Percentiles rank a stretch among this genome's conserved stretches.
phyloP scores from a whole-genome alignment of 1,139 yeast species.

The Taphrina flavorubra region DNA sequence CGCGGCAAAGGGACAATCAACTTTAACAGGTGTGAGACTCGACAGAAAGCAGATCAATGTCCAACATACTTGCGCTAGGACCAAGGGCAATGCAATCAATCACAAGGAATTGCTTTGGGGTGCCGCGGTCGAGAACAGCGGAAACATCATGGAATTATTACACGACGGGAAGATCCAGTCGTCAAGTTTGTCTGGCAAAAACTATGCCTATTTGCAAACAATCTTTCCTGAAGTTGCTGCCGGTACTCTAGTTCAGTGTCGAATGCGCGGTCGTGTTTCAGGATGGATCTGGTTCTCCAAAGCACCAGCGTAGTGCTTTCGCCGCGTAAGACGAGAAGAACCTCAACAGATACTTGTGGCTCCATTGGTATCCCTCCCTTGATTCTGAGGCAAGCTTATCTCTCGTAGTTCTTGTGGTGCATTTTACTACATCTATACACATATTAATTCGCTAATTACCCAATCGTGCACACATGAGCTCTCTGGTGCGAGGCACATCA shows the following conservation, averaged over 20 bases:
- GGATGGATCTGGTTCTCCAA: not conserved
- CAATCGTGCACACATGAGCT: no score
- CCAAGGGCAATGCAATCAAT: not conserved
- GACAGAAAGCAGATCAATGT: not conserved
- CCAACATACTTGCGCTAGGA: slow-evolving; percentile 12
- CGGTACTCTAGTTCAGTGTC: slow-evolving; percentile 8
- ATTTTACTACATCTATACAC: no score
- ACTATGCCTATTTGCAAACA: slow-evolving; percentile 1
- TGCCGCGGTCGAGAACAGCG: not conserved
- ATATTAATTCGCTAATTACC: no score
- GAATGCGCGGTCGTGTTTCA: not conserved
- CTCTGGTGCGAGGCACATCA: no score
- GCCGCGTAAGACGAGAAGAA: no score
- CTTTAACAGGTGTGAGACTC: not conserved
- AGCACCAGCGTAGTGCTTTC: slow-evolving; percentile 1
- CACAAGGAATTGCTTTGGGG: slow-evolving; percentile 1
- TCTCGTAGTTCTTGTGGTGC: no score
- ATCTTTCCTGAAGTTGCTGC: slow-evolving; percentile 2
- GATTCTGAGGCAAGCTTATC: no score
- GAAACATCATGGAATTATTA: slow-evolving; percentile 4
- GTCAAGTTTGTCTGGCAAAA: not conserved
- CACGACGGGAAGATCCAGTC: not conserved
- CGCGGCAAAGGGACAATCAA: not conserved
- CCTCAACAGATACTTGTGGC: no score
- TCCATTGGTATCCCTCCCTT: no score